Conservation (phyloP, 208 protist genomes). For the Trypanosoma mega region DNA sequence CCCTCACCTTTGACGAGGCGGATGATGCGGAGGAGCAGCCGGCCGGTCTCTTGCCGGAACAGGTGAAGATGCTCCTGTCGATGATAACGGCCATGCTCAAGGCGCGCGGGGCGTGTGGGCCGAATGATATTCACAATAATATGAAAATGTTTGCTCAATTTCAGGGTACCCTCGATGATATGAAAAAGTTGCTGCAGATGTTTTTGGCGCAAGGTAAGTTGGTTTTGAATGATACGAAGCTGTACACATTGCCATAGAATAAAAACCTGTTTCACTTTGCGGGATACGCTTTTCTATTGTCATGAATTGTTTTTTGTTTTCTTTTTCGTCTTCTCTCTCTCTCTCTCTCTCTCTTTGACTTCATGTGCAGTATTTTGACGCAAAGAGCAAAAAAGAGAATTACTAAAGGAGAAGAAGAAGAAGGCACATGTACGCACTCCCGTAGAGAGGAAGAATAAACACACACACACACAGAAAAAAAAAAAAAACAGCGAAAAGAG, state of each 20-base stretch:
- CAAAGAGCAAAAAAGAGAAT: too few relatives aligned
- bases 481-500: too few relatives aligned
- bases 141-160: slow-evolving; percentile 81
- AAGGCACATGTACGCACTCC: too few relatives aligned
- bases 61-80: slow-evolving; percentile 58
- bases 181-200: slow-evolving; percentile 64
- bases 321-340: slow-evolving; percentile 9
- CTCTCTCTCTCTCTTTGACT: not conserved
- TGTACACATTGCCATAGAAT: slow-evolving; percentile 45
- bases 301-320: not conserved
- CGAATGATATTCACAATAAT: slow-evolving; percentile 78
- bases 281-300: not conserved
- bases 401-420: too few relatives aligned
- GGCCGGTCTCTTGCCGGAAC: slow-evolving; percentile 51
- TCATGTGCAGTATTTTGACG: too few relatives aligned
- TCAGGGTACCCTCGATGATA: slow-evolving; percentile 45
- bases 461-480: too few relatives aligned
- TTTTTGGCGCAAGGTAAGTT: slow-evolving; percentile 58
- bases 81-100: slow-evolving; percentile 74
- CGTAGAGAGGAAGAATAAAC: too few relatives aligned
- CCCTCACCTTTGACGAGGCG: slow-evolving; percentile 36
- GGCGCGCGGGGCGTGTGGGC: slow-evolving; percentile 40
- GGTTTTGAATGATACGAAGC: slow-evolving; percentile 51
- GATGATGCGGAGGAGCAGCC: slow-evolving; percentile 38
- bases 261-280: not conserved